Evolutionary conservation across 129 eudicot species (phyloP), one percentile per base, ranked within the genome.

Genomic region (Smallanthus sonchifolius): DNA sequence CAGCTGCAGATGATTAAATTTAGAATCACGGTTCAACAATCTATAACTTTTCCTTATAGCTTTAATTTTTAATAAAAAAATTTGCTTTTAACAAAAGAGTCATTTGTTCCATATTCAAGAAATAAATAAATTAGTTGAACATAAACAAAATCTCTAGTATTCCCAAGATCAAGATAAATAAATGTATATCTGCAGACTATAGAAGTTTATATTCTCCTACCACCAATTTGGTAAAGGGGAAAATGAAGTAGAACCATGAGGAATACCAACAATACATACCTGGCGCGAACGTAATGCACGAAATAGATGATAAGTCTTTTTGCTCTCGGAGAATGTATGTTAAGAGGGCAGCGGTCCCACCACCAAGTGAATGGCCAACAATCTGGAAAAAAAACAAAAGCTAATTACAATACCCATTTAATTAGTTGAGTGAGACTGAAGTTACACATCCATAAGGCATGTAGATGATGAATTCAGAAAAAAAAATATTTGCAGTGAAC

Each of bases 311-410:
- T 35, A 95, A 83, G 76, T 95, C 99, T 79, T 91, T 88, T 56
- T 88, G 99, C 73, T 95, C 99, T 57, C 99, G 94, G 56, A 95
- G 90, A 73, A 95, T 88, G 76, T 95, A 95, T 13, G 99, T 88
- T 56, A 95, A 82, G 40, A 95, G 83, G 47, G 99, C 99, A 83
- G 99, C 99, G 14, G 99, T 95, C 44, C 99, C 99, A 79, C 99
- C 99, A 82, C 99, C 99, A 76, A 95, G 96, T 71, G 99, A 95
- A 79, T 95, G 99, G 55, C 99, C 99, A 76, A 95, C 97, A 72
- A 95, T 81, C 99, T 95, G 85, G 39, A 82, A 30, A 67, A 10
- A 62, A 42, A 65, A 15, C 52, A 55, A 37, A 59, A 65, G 30
- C 30, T 32, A 57, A 30, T 73, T 42, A 74, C 19, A 52, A 42